Base-by-base conservation (phyloP, 306 rosid species). In the Pachyrhizus erosus region DNA sequence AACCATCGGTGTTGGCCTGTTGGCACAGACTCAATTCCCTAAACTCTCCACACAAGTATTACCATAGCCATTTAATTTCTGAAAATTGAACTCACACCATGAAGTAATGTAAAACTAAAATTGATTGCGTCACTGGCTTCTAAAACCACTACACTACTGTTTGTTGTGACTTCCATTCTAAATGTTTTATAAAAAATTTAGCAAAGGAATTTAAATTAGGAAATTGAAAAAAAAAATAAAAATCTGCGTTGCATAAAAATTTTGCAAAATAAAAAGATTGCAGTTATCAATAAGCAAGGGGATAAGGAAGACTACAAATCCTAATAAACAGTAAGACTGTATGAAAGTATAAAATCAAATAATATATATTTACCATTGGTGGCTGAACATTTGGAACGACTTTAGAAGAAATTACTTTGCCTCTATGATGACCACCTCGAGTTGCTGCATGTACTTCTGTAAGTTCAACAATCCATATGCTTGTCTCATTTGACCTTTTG, bases 391-490 rank as follows among this genome's bases (percentile, higher is more conserved):
- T 82, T 12, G 95, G 92, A 83, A 91, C 86, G 58, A 91, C 89
- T 54, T 68, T 51, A 66, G 92, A 87, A 17, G 89, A 84, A 76
- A 91, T 84, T 78, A 76, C 91, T 84, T 89, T 91, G 72, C 95
- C 95, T 83, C 95, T 89, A 21, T 91, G 95, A 62, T 91, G 95
- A 73, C 92, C 95, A 83, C 95, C 95, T 68, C 92, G 87, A 78
- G 95, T 91, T 37, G 92, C 95, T 1, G 95, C 95, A 81, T 89
- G 95, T 14, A 91, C 95, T 73, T 91, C 78, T 5, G 78, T 80
- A 13, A 91, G 86, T 75, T 86, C 92, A 71, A 91, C 95, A 27
- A 91, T 61, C 91, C 92, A 91, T 49, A 89, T n/a, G 81, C 95
- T 89, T 10, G 95, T 89, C 78, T 91, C 92, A 61, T 91, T 91